These are phyloP conservation scores for Clitopilus hobsonii DNA, from an alignment of 768 basidiomycete genomes.

Conservation along the genomic window DNA sequence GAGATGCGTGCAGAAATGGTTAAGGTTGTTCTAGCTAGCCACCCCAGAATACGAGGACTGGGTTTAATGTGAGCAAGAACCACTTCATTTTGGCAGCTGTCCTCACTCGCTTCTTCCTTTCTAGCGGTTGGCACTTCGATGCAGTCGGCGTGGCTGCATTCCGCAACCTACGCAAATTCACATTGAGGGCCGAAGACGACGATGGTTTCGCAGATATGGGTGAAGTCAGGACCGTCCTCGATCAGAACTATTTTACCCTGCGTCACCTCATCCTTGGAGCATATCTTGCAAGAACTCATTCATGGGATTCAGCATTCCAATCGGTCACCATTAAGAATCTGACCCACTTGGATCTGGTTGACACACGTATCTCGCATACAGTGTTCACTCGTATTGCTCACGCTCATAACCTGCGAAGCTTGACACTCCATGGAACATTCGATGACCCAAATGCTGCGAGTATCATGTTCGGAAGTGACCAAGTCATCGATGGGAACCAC, in stretches of 20 bases:
- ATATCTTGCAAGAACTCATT: constrained; percentile 59
- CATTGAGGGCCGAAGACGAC: constrained; percentile 65
- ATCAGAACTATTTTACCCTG: constrained; percentile 53
- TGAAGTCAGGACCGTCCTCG: constrained; percentile 59
- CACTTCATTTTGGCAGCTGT: neutral
- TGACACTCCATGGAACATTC: constrained; percentile 65
- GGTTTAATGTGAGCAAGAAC: constrained; percentile 47
- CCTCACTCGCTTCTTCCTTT: neutral
- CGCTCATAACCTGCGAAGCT: constrained; percentile 53
- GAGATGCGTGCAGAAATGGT: constrained; percentile 68
- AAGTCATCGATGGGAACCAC: constrained; percentile 52
- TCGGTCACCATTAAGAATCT: constrained; percentile 60
- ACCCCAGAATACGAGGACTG: constrained; percentile 48
- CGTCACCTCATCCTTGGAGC: constrained; percentile 64
- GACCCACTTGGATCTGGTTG: constrained; percentile 66
- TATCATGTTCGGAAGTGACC: constrained; percentile 59
- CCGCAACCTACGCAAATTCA: constrained; percentile 56
- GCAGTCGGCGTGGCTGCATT: constrained; percentile 66
- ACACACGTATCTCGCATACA: constrained; percentile 60
- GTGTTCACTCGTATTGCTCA: constrained; percentile 62
- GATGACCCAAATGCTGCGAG: constrained; percentile 53
- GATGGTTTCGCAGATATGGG: constrained; percentile 69
- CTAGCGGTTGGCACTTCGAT: constrained; percentile 70
- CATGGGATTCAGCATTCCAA: constrained; percentile 64
- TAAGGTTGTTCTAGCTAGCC: constrained; percentile 47